Evolutionary conservation across 2,329 filamentous ascomycete genomes (phyloP), one percentile per base, ranked within the genome.

Genomic region (Acephala macrosclerotiorum): DNA sequence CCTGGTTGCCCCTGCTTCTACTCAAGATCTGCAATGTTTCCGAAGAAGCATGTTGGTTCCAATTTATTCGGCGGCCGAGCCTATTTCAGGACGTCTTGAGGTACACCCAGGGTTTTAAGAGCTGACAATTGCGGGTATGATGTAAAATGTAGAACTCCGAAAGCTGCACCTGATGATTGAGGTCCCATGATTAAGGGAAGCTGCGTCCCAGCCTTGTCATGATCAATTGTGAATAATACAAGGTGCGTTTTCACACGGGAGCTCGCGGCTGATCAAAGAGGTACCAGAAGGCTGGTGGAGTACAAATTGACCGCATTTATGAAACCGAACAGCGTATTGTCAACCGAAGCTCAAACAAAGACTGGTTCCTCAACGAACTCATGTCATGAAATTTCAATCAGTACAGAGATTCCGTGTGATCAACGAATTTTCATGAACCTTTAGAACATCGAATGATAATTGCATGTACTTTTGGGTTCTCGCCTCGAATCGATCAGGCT

Each of bases 361-460:
- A 33, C 29, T 33, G 49, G 5, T 6, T 26, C 45, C 45, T 11
- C 49, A 53, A n/a, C 9, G 20, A 5, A 51, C 26, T 11, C 18
- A 26, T 49, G 49, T 53, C 16, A 33, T 49, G 45, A 53, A 29
- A 18, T 18, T 18, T 53, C 25, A 29, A 53, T n/a, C 45, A 26
- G 1, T 22, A 22, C 49, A 16, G 33, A 2, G 1, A 53, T 33
- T 53, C 45, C n/a, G 26, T 53, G 22, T 53, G 49, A 16, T 53
- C 49, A 33, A 29, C 26, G 49, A 29, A 29, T 5, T 53, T 53
- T 53, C 29, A 4, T 8, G 38, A 42, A 16, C 3, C 6, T 8
- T n/a, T 26, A 7, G 14, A 26, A 47, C 38, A 59, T 59, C 57
- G 57, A 11, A 59, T 45, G 57, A 45, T 45, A 22, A 59, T 59